These are phyloP conservation scores for Gossypium sturtianum DNA, from an alignment of 345 rosid genomes.

Conservation along the genomic window DNA sequence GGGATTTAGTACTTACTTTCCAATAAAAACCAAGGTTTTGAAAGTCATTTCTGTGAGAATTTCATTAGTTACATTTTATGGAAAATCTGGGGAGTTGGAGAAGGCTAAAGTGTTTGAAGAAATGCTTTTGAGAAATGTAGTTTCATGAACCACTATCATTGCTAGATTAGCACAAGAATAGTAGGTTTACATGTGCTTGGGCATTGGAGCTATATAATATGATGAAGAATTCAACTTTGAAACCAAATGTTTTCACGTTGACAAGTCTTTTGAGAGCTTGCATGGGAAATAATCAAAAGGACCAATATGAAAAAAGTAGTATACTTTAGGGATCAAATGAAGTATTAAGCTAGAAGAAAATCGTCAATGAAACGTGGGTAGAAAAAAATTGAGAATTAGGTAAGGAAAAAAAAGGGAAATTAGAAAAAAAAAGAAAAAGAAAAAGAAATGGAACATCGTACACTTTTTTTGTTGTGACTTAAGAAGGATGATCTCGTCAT, in stretches of 20 bases:
- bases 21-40: constrained; percentile 45
- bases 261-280: constrained; percentile 76
- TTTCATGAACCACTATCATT: constrained; percentile 78
- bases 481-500: constrained; percentile 10
- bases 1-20: constrained; percentile 57
- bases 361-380: background rate
- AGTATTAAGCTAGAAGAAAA: too few species aligned
- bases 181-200: constrained; percentile 48
- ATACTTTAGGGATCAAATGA: too few species aligned
- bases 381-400: background rate
- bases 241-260: constrained; percentile 70
- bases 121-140: constrained; percentile 76
- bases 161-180: constrained; percentile 73
- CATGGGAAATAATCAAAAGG: constrained; percentile 26
- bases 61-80: constrained; percentile 47
- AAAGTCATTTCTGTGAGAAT: constrained; percentile 61
- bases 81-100: constrained; percentile 35
- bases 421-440: background rate
- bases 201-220: constrained; percentile 33
- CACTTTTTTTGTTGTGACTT: background rate
- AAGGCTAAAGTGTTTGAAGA: constrained; percentile 59
- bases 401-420: background rate
- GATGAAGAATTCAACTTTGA: constrained; percentile 47
- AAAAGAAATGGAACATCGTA: background rate
- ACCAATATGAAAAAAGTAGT: too few species aligned